Base-by-base conservation (phyloP, 2,329 filamentous ascomycete genomes). In the Venturia nashicola region DNA sequence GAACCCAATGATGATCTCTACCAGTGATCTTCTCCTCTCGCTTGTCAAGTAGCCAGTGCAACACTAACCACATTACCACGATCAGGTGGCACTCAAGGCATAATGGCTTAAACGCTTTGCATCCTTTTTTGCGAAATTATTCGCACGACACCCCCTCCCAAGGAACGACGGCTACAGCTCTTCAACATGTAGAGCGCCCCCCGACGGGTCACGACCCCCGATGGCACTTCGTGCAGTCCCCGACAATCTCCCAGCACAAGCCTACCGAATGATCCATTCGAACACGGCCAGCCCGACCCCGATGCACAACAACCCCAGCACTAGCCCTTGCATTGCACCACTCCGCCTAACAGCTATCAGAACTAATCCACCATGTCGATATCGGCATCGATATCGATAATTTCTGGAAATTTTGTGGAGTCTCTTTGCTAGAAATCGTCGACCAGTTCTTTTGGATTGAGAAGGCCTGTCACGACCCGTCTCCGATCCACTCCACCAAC, bases 81-180 rank as follows among this genome's bases (percentile, higher is more conserved):
- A 43, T 43, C 39, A 63, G 61, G 61, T 32, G 61, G 61, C 34
- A 39, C 48, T 39, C 46, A 55, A 57, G 61, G 61, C 40, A 18
- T 39, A 23, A 60, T 44, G 36, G 59, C 59, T 60, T 60, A 60
- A 27, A n/a, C 27, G 16, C 32, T 57, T n/a, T 36, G 5, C 7
- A 54, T 18, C 27, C 14, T n/a, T 57, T 36, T 14, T 12, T 36
- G 51, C 32, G 51, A 36, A 6, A 36, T 36, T 36, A 12, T 18
- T 57, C 51, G 51, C 32, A 57, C 32, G 16, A 57, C 51, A 57
- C 12, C 18, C 27, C 32, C 51, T n/a, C 32, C 51, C 51, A 34
- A 36, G 27, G 32, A 36, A 57, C 51, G 51, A 57, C 12, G 36
- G 51, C 51, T 20, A 34, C 51, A 36, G 51, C 51, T 36, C 51